Percentiles rank a stretch among this genome's conserved stretches.
phyloP scores from a whole-genome alignment of 1,284 basidiomycete genomes.

The Ustilago hordei region DNA sequence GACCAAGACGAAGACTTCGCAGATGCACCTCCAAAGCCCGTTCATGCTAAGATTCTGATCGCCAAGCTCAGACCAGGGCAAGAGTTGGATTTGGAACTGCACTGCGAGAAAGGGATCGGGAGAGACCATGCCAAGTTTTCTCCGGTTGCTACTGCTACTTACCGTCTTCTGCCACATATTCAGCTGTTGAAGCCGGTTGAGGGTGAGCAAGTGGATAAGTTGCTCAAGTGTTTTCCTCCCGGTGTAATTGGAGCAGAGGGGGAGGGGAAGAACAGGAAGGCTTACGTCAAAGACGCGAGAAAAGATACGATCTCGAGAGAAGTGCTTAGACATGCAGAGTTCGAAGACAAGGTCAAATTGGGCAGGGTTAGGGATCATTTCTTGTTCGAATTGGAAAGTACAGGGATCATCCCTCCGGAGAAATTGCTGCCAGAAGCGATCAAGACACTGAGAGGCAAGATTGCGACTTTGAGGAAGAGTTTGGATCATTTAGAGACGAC shows the following conservation, averaged over 20 bases:
- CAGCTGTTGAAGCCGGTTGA: slow-evolving; percentile 79
- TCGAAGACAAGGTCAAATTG: slow-evolving; percentile 85
- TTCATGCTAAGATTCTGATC: slow-evolving; percentile 87
- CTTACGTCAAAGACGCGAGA: slow-evolving; percentile 77
- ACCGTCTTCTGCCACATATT: slow-evolving; percentile 90
- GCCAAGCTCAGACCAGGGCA: slow-evolving; percentile 95
- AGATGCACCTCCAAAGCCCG: slow-evolving; percentile 76
- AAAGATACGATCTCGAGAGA: slow-evolving; percentile 93
- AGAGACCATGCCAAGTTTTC: slow-evolving; percentile 97
- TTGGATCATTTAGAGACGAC: slow-evolving; percentile 58
- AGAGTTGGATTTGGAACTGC: slow-evolving; percentile 84
- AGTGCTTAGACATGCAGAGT: slow-evolving; percentile 91
- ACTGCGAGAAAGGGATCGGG: slow-evolving; percentile 93
- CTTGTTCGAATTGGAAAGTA: slow-evolving; percentile 90
- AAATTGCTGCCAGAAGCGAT: slow-evolving; percentile 86
- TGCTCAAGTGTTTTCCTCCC: slow-evolving; percentile 86
- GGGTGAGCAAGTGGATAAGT: slow-evolving; percentile 77
- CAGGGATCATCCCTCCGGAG: slow-evolving; percentile 86
- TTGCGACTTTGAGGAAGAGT: slow-evolving; percentile 70
- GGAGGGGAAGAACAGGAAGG: slow-evolving; percentile 75
- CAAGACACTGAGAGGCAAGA: slow-evolving; percentile 84
- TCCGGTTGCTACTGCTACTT: slow-evolving; percentile 84
- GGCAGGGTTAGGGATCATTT: slow-evolving; percentile 92
- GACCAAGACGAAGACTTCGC: slow-evolving; percentile 76
- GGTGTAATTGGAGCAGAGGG: slow-evolving; percentile 83